phyloP scores from a whole-genome alignment of 257 asterid genomes.

The Solanum neorickii region DNA sequence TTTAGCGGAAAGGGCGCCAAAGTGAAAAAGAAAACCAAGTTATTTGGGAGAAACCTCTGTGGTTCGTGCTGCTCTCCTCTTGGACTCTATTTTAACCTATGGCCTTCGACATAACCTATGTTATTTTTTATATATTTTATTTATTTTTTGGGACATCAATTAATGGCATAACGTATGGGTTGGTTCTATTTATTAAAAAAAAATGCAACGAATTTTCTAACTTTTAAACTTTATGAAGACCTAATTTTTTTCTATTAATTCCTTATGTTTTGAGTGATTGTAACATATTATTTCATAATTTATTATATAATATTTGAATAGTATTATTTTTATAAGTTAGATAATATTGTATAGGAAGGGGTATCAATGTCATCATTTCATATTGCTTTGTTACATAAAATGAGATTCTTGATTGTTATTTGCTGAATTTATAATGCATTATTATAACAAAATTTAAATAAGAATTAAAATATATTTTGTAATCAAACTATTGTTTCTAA shows the following conservation, averaged over 20 bases:
- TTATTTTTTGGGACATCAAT: too few relatives aligned
- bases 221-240: neutral
- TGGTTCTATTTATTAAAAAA: neutral
- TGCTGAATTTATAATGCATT: neutral
- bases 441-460: too few relatives aligned
- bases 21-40: constrained; percentile 1
- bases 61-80: neutral
- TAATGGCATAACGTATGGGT: neutral
- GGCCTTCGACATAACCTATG: neutral
- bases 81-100: neutral
- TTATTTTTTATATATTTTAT: too few relatives aligned
- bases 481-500: too few relatives aligned
- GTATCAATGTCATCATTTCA: neutral
- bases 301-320: too few relatives aligned
- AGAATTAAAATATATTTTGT: too few relatives aligned
- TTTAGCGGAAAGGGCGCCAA: constrained; percentile 50
- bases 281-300: neutral
- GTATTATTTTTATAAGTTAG: too few relatives aligned
- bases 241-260: neutral
- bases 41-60: neutral
- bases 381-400: neutral
- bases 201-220: neutral
- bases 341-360: neutral
- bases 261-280: neutral
- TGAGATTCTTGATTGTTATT: too few relatives aligned